phyloP scores from a whole-genome alignment of 148 eudicot genomes.

The Simmondsia chinensis region DNA sequence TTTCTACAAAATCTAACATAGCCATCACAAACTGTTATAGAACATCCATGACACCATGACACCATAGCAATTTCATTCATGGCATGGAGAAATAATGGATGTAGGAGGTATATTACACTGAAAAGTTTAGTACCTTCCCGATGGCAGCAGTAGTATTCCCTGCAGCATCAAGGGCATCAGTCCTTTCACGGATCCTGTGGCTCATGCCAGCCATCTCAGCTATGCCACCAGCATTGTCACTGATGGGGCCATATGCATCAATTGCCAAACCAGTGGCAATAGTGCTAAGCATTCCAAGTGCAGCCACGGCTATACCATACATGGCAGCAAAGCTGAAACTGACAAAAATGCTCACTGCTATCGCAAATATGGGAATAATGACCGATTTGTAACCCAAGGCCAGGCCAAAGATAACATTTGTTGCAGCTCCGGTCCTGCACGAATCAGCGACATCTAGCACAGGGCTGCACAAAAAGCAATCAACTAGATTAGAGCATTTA shows the following conservation, averaged over 20 bases:
- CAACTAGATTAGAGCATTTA: background rate
- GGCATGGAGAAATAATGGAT: no score
- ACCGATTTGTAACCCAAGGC: no score
- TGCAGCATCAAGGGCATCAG: constrained; percentile 30
- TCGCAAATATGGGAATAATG: no score
- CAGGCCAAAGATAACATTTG: constrained; percentile 68
- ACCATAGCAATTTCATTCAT: no score
- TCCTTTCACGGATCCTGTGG: constrained; percentile 26
- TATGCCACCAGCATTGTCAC: constrained; percentile 33
- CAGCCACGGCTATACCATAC: constrained; percentile 20
- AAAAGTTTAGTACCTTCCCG: constrained; percentile 32
- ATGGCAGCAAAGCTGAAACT: constrained; percentile 18
- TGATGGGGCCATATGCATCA: constrained; percentile 30
- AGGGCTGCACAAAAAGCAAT: constrained; percentile 26
- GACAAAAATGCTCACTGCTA: constrained; percentile 8
- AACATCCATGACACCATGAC: no score
- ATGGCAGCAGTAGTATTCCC: constrained; percentile 31
- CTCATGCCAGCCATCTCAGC: constrained; percentile 32
- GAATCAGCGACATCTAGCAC: constrained; percentile 82
- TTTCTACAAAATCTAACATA: no score
- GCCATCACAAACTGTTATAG: no score
- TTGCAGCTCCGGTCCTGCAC: constrained; percentile 74
- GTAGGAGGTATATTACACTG: no score
- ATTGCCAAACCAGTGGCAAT: constrained; percentile 29
- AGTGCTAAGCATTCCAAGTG: no score